Percentiles rank a stretch among this genome's conserved stretches.
Conservation (phyloP, 768 basidiomycete genomes). For the Lactarius evosmus region DNA sequence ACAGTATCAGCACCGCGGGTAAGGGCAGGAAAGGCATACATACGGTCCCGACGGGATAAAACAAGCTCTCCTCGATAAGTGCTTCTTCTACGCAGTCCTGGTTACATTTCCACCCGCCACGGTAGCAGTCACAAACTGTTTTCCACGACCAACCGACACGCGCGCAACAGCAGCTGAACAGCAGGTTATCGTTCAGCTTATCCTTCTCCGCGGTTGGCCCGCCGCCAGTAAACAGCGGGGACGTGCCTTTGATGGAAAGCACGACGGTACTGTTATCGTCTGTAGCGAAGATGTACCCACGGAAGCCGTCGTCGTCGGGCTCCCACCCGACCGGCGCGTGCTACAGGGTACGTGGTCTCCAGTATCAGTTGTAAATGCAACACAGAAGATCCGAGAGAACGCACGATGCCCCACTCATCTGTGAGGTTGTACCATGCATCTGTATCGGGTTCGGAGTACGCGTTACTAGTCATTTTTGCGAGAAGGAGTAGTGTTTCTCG, state of each 20-base stretch:
- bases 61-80: constrained; percentile 77
- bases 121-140: constrained; percentile 86
- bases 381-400: background rate
- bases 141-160: constrained; percentile 91
- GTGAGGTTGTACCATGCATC: constrained; percentile 75
- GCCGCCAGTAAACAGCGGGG: constrained; percentile 66
- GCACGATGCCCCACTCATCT: constrained; percentile 59
- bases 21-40: constrained; percentile 29
- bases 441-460: constrained; percentile 66
- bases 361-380: background rate
- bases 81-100: constrained; percentile 76
- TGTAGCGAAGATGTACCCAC: constrained; percentile 89
- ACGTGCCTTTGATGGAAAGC: constrained; percentile 92
- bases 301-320: constrained; percentile 79
- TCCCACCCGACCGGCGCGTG: constrained; percentile 86
- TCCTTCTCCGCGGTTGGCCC: constrained; percentile 86
- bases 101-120: constrained; percentile 72
- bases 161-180: constrained; percentile 96
- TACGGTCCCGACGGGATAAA: constrained; percentile 84
- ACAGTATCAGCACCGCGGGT: background rate
- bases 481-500: constrained; percentile 73
- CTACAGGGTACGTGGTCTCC: constrained; percentile 35
- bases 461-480: constrained; percentile 95
- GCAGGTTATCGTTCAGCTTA: constrained; percentile 89
- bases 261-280: constrained; percentile 85